These are phyloP conservation scores for Skeletonema tropicum DNA, from an alignment of 108 stramenopile genomes.

Conservation along the genomic window DNA sequence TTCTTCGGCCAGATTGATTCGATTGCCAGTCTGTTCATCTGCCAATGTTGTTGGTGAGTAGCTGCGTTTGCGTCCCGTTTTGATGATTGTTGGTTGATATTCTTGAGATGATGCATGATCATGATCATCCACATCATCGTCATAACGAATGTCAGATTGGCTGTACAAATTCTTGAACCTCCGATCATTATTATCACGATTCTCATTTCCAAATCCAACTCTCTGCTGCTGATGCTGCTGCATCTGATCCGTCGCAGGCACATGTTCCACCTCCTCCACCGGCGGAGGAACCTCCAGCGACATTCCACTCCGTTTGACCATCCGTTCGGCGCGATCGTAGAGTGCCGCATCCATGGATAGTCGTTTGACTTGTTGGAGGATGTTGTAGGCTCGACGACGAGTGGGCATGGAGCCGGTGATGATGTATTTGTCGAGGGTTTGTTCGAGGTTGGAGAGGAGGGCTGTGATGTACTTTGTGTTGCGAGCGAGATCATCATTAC, in stretches of 20 bases:
- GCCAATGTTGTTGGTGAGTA: background rate
- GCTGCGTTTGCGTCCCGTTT: background rate
- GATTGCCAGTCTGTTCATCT: background rate
- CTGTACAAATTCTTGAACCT: background rate
- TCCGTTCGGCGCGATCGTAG: conserved; percentile 42
- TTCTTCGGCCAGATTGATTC: conserved; percentile 13
- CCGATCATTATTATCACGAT: conserved; percentile 18
- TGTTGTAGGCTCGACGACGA: conserved; percentile 58
- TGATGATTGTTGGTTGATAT: background rate
- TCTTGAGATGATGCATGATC: background rate
- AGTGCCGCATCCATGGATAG: conserved; percentile 52
- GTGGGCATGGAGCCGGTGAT: conserved; percentile 55
- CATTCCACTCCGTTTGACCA: conserved; percentile 70
- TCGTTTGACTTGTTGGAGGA: conserved; percentile 59
- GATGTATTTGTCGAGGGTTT: conserved; percentile 68
- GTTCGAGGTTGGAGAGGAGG: conserved; percentile 62
- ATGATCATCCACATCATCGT: background rate
- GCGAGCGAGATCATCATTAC: no score
- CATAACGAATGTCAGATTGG: background rate
- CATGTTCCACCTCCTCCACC: conserved; percentile 18
- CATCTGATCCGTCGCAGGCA: conserved; percentile 36
- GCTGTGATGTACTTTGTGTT: conserved; percentile 68
- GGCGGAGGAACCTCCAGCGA: conserved; percentile 46
- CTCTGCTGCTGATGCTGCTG: no score
- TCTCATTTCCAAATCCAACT: no score